phyloP scores from a whole-genome alignment of 805 yeast species.

The Maudiozyma bulderi region DNA sequence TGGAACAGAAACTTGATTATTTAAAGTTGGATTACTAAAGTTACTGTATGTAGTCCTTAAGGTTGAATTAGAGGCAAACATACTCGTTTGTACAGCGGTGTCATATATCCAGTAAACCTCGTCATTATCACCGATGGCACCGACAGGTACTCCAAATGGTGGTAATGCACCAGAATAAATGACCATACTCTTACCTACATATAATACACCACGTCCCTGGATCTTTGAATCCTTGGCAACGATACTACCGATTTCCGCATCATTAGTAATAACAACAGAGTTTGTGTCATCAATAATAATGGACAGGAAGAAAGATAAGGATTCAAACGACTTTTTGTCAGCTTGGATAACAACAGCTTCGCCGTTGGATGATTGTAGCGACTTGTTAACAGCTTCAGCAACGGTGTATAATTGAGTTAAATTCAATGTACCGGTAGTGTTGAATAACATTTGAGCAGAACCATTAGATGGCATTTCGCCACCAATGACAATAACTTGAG shows the following conservation, averaged over 20 bases:
- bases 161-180: constrained; percentile 24
- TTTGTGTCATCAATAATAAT: constrained; percentile 16
- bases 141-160: constrained; percentile 23
- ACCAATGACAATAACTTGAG: constrained; percentile 8
- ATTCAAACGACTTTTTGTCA: constrained; percentile 16
- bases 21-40: constrained; percentile 13
- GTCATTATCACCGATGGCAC: constrained; percentile 12
- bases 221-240: constrained; percentile 14
- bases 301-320: constrained; percentile 20
- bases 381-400: constrained; percentile 9
- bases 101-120: constrained; percentile 19
- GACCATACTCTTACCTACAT: constrained; percentile 15
- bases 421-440: constrained; percentile 17
- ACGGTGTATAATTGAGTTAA: constrained; percentile 17
- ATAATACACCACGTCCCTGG: constrained; percentile 19
- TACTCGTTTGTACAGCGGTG: constrained; percentile 11
- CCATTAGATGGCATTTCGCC: constrained; percentile 5
- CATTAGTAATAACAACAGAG: constrained; percentile 17
- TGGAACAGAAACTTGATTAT: constrained; percentile 16
- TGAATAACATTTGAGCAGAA: constrained; percentile 9
- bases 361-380: constrained; percentile 7
- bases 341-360: constrained; percentile 22
- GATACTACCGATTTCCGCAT: constrained; percentile 10
- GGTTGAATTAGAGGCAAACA: constrained; percentile 14
- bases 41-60: constrained; percentile 16